phyloP scores from a whole-genome alignment of 2,329 filamentous ascomycete species.

The Apiospora rasikravindrae region DNA sequence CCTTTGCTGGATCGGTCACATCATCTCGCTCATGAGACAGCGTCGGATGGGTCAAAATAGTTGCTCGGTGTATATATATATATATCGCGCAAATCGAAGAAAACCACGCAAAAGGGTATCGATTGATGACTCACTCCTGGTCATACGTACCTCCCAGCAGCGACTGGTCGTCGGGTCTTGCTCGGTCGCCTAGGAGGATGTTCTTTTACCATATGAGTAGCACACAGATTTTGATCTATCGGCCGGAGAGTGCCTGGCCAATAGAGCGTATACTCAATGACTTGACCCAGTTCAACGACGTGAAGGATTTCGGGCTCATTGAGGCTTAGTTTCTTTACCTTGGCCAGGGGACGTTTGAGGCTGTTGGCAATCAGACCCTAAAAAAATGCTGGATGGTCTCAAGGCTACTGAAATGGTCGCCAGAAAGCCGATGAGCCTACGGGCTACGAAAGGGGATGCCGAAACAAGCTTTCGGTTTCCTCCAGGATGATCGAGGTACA shows the following conservation, averaged over 20 bases:
- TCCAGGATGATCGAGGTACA: no score
- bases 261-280: neutral
- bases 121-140: no score
- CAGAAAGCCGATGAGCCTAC: neutral
- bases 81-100: neutral
- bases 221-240: neutral
- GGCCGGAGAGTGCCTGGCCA: neutral
- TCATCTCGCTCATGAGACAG: neutral
- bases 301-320: no score
- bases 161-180: neutral
- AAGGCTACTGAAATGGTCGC: neutral
- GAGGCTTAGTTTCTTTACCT: neutral
- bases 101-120: neutral
- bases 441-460: neutral
- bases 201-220: neutral
- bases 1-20: neutral
- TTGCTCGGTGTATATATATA: neutral
- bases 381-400: no score
- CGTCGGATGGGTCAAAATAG: neutral
- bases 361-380: neutral
- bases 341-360: neutral
- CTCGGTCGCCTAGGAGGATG: neutral
- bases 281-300: neutral
- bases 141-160: neutral
- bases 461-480: neutral